A percentile compares a stretch with the other conserved stretches of the same genome.
phyloP scores from a whole-genome alignment of 495 filamentous ascomycete species.

The Clohesyomyces aquaticus region DNA sequence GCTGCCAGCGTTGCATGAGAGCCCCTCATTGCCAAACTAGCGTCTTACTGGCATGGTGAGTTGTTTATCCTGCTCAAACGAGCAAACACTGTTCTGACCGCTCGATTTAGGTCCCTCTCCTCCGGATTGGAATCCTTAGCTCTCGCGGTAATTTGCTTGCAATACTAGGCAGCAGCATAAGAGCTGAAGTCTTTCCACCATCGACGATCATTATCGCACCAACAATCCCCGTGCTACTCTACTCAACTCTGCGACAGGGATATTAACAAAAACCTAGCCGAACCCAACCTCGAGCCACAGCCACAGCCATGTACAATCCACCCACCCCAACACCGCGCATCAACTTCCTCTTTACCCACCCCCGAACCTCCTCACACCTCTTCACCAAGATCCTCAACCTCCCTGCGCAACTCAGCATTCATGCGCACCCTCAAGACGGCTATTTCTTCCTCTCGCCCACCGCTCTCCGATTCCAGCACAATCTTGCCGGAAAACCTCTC shows the following conservation, averaged over 20 bases:
- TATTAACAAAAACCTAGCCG: background rate
- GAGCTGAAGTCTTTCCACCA: no score
- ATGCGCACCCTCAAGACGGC: background rate
- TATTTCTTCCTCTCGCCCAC: slow-evolving; percentile 11
- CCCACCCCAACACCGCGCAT: background rate
- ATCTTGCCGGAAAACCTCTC: slow-evolving; percentile 5
- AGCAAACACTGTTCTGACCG: background rate
- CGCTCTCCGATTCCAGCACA: background rate
- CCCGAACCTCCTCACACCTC: slow-evolving; percentile 21
- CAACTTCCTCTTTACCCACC: slow-evolving; percentile 17
- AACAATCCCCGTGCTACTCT: background rate
- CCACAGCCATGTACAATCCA: background rate
- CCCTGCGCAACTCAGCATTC: slow-evolving; percentile 2
- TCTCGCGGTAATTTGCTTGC: no score
- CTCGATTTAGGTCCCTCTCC: background rate
- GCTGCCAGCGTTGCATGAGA: background rate
- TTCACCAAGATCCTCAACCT: slow-evolving; percentile 18
- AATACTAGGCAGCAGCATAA: no score
- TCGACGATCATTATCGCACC: no score
- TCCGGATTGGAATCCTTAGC: background rate
- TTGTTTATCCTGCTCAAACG: background rate
- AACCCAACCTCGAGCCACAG: background rate
- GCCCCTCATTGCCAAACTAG: background rate
- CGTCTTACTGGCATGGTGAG: background rate
- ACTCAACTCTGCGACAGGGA: background rate